Evolutionary conservation across 2,329 filamentous ascomycete species (phyloP), one percentile per base, ranked within the genome.

Genomic region (Eurotiales sp.): DNA sequence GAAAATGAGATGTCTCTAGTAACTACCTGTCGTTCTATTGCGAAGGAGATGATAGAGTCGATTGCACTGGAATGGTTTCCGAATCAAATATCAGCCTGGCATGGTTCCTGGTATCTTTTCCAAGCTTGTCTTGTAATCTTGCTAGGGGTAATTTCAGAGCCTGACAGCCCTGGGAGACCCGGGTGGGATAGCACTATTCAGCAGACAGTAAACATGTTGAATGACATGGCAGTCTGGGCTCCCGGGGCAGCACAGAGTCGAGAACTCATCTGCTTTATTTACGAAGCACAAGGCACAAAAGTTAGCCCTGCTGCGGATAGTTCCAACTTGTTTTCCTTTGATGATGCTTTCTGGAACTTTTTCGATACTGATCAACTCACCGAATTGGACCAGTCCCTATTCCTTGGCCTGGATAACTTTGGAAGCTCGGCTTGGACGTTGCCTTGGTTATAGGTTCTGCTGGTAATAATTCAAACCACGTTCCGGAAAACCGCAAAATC

Each of bases 111-210:
- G 57, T 58, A 56, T 34, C 42, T 59, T 15, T 56, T 57, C 36
- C 57, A 59, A 47, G 54, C 56, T 8, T 54, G 51, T 30, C 54
- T 59, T 36, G 42, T 59, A n/a, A 54, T 55, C 14, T 37, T 59
- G 23, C 40, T 58, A 37, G 17, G 37, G 21, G 51, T 42, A 43
- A 40, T 40, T n/a, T 47, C 29, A 32, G 41, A 44, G 17, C 23
- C 41, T 15, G 23, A 29, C 41, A 14, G 15, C 14, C 6, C 5
- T 44, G 23, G 11, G 10, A 14, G 41, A 30, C 41, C 10, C 1
- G 41, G 12, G 17, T 44, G 41, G 41, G 41, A 44, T 30, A 17
- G 10, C 11, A 15, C 10, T 10, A 44, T 44, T 30, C 22, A 30
- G 41, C 22, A 30, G 12, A 17, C 41, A 15, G 22, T 44, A 17